Evolutionary conservation across 768 basidiomycete genomes (phyloP).

Genomic region (Lentinula sp.): DNA sequence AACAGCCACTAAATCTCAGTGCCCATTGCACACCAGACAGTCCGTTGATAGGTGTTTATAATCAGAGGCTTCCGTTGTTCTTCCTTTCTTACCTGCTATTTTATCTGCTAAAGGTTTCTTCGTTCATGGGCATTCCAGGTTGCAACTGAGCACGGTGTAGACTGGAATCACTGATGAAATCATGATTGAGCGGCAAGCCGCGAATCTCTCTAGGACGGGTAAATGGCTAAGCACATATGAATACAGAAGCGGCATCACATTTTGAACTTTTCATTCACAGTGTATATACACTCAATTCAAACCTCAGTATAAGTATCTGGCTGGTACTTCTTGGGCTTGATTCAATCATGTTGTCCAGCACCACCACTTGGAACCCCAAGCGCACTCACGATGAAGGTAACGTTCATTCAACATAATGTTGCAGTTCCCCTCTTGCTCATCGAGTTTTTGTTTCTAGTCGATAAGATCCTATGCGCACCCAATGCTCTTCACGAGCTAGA

Average conservation of each 20-base stretch:
- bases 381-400: neutral
- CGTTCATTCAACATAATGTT: neutral
- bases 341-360: neutral
- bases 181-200: neutral
- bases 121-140: neutral
- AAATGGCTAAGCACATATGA: neutral
- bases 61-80: too few relatives aligned
- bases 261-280: neutral
- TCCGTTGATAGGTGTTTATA: too few relatives aligned
- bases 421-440: neutral
- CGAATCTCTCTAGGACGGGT: neutral
- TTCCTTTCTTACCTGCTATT: too few relatives aligned
- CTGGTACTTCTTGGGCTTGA: neutral
- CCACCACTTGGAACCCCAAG: neutral
- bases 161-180: neutral
- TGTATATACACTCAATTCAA: neutral
- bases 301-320: neutral
- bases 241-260: neutral
- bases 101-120: too few relatives aligned
- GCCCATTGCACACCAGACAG: too few relatives aligned
- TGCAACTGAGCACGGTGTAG: neutral
- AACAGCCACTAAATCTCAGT: neutral
- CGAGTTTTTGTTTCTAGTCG: constrained; percentile 23
- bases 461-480: constrained; percentile 37
- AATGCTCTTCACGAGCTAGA: constrained; percentile 45